These are phyloP conservation scores for Metroxylon sagu DNA, from an alignment of 176 grass and related monocot species.

Conservation along the genomic window DNA sequence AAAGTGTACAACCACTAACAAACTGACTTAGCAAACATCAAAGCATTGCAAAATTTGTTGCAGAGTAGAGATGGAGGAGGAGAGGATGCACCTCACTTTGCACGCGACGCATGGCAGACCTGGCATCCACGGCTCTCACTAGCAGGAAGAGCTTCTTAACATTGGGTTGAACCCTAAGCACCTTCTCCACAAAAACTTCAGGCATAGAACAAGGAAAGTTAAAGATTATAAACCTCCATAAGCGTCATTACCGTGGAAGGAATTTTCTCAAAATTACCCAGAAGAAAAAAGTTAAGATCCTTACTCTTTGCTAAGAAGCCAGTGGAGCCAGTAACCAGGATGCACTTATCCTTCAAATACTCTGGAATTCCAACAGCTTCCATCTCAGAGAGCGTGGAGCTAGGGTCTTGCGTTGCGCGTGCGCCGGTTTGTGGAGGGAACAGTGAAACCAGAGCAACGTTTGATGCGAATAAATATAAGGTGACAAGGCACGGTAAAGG, in stretches of 20 bases:
- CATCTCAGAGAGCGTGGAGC: slow-evolving; percentile 14
- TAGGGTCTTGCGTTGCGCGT: too few relatives aligned
- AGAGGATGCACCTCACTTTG: slow-evolving; percentile 1
- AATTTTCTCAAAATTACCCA: too few relatives aligned
- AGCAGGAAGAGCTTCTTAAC: slow-evolving; percentile 21
- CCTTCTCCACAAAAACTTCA: slow-evolving; percentile 17
- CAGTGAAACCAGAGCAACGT: too few relatives aligned
- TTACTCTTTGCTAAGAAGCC: slow-evolving; percentile 87
- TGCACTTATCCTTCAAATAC: slow-evolving; percentile 68
- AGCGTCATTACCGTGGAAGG: too few relatives aligned
- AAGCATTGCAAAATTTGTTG: too few relatives aligned
- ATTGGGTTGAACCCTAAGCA: slow-evolving; percentile 11
- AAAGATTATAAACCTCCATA: neutral
- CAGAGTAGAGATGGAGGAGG: neutral
- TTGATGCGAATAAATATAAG: too few relatives aligned
- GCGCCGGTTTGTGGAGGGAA: too few relatives aligned
- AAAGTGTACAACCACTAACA: too few relatives aligned
- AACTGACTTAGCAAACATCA: too few relatives aligned
- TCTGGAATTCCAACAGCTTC: slow-evolving; percentile 43
- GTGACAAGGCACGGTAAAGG: too few relatives aligned
- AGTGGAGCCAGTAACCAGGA: slow-evolving; percentile 76
- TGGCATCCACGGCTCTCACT: slow-evolving; percentile 15
- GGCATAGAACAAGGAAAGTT: neutral
- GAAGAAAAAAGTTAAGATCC: neutral
- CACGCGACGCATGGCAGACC: neutral